Evolutionary conservation across 768 basidiomycete genomes (phyloP).

Genomic region (Lenzites betulinus): DNA sequence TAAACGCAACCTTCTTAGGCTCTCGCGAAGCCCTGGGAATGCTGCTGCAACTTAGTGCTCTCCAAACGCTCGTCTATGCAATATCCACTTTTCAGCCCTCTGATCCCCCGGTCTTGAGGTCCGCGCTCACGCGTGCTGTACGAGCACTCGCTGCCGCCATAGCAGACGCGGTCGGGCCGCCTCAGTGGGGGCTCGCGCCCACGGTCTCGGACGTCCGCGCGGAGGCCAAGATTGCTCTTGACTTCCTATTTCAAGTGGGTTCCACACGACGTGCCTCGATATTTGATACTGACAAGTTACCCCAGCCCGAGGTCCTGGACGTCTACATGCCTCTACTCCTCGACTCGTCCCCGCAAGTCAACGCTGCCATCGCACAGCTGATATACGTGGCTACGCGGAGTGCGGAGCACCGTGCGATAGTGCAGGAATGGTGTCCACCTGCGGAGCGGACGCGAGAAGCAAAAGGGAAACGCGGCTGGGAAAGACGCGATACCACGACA

Average conservation of each 20-base stretch:
- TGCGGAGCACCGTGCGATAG: conserved; percentile 47
- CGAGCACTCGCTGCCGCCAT: conserved; percentile 58
- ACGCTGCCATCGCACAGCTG: conserved; percentile 59
- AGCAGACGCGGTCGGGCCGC: conserved; percentile 70
- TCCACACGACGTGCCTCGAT: neutral
- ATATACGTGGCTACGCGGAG: conserved; percentile 54
- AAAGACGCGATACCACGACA: conserved; percentile 51
- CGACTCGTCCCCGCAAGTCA: conserved; percentile 43
- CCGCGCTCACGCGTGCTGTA: conserved; percentile 65
- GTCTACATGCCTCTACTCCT: conserved; percentile 65
- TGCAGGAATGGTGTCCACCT: conserved; percentile 66
- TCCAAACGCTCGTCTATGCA: conserved; percentile 61
- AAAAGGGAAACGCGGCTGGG: conserved; percentile 72
- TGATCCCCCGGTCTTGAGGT: conserved; percentile 44
- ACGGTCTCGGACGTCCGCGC: conserved; percentile 38
- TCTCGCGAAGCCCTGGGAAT: conserved; percentile 61
- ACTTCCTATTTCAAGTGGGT: conserved; percentile 60
- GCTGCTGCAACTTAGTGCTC: conserved; percentile 59
- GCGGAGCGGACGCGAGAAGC: conserved; percentile 55
- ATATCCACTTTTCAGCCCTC: conserved; percentile 49
- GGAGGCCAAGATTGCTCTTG: conserved; percentile 59
- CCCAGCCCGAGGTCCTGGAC: conserved; percentile 61
- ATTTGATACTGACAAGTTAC: too few species aligned
- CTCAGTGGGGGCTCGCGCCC: conserved; percentile 63
- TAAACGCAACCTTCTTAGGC: conserved; percentile 39